A percentile compares a stretch with the other conserved stretches of the same genome.
These are phyloP conservation scores for Coriolopsis trogii DNA, from an alignment of 1,284 basidiomycete genomes.

Conservation along the genomic window DNA sequence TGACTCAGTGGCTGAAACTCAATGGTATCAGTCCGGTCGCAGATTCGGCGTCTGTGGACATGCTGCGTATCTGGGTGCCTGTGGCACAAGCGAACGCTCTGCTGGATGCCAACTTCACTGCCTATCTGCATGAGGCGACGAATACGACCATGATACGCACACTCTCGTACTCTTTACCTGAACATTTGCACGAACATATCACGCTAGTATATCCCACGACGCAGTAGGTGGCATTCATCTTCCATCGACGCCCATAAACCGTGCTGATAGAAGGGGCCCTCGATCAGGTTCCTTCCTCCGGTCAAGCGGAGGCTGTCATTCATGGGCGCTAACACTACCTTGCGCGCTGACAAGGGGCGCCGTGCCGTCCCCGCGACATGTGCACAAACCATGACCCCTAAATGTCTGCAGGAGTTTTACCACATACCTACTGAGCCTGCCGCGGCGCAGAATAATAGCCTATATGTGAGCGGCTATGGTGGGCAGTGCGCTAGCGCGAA, in stretches of 20 bases:
- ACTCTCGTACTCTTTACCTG: conserved; percentile 40
- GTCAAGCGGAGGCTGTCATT: not conserved
- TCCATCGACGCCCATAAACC: too few species aligned
- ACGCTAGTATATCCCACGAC: conserved; percentile 39
- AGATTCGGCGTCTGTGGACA: conserved; percentile 39
- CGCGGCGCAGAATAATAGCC: conserved; percentile 43
- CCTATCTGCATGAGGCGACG: conserved; percentile 35
- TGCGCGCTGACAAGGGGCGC: too few species aligned
- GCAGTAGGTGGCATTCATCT: conserved; percentile 12
- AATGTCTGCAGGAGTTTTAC: conserved; percentile 55
- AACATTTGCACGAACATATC: conserved; percentile 34
- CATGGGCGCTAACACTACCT: not conserved
- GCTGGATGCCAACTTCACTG: conserved; percentile 36
- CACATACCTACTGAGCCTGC: conserved; percentile 47
- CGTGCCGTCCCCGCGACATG: conserved; percentile 33
- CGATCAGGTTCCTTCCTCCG: conserved; percentile 15
- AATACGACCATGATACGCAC: conserved; percentile 34
- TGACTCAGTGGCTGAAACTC: conserved; percentile 39
- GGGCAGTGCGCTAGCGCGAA: conserved; percentile 49
- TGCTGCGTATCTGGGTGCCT: conserved; percentile 39
- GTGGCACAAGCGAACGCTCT: conserved; percentile 39
- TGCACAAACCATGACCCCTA: conserved; percentile 46
- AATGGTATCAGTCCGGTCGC: conserved; percentile 34
- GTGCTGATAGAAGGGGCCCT: too few species aligned
- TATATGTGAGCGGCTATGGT: conserved; percentile 59